Base-by-base conservation (phyloP, 1,284 basidiomycete species). In the Pseudozyma tsukubaensis region DNA sequence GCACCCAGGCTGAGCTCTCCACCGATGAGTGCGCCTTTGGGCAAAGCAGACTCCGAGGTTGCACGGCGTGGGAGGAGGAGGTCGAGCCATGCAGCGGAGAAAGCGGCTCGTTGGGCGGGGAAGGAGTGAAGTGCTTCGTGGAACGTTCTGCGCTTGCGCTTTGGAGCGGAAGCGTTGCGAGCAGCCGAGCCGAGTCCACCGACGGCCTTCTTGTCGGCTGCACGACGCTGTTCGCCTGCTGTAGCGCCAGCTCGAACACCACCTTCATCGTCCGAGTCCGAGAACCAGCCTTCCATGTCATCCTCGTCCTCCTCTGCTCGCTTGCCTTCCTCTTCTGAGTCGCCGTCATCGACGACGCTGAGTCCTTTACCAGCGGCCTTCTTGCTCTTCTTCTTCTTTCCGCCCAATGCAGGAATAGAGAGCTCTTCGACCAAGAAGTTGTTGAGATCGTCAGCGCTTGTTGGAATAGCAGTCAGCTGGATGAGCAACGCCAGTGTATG, bases 401-500 rank as follows among this genome's bases (percentile, higher is more conserved):
- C 47, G 10, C 45, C 50, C 1, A 55, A 34, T 0, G 68, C 68
- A 8, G 69, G 63, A 4, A 60, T 66, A 8, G 78, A 65, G 48
- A 97, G 87, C 40, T 77, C 78, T 1, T 79, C 71, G 14, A 83
- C 70, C 90, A 93, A 94, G 89, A 94, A 98, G 19, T 89, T 85
- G 85, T 94, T 94, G 57, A 97, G 85, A 81, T 96, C 93, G 1
- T 88, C 86, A 14, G 88, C 82, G 35, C 89, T 86, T 1, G 91
- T 91, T 0, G 97, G 95, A 85, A 97, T 93, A 6, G 92, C 93
- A 32, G 88, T 89, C 35, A 98, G 86, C 14, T 88, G 88, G 77
- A 94, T 91, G 29, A 99, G 88, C 60, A 94, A 87, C 8, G 89
- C 87, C 37, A 97, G 87, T 2, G 94, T 85, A 85, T 94, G 95